Conservation (phyloP, 148 eudicot genomes). For the Camellia lanceoleosa region DNA sequence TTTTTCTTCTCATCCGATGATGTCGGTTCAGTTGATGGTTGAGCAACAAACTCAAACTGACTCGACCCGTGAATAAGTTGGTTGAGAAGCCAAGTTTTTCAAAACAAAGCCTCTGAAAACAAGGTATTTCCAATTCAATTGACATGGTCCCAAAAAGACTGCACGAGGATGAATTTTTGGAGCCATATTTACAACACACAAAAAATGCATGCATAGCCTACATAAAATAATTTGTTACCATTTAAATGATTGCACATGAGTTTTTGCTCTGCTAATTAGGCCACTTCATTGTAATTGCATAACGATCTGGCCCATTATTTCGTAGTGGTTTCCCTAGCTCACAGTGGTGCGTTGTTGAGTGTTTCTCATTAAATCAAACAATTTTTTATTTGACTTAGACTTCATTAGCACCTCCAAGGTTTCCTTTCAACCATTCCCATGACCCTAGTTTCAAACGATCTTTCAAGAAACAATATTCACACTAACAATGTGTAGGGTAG, state of each 20-base stretch:
- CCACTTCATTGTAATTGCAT: neutral
- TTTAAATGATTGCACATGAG: neutral
- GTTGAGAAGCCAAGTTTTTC: neutral
- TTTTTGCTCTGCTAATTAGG: too few relatives aligned
- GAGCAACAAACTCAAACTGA: too few relatives aligned
- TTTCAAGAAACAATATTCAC: neutral
- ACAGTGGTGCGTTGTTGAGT: neutral
- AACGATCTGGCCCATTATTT: neutral
- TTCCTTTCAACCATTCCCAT: neutral
- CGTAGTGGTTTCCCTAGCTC: neutral
- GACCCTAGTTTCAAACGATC: neutral
- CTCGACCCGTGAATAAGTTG: neutral
- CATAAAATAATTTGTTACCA: too few relatives aligned
- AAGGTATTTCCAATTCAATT: neutral
- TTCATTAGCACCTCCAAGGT: neutral
- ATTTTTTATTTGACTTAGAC: neutral
- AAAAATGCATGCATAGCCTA: too few relatives aligned
- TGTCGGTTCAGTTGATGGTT: too few relatives aligned
- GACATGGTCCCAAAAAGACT: neutral
- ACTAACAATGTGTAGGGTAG: neutral
- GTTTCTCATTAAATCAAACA: neutral
- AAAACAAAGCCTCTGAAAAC: too few relatives aligned
- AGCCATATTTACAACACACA: neutral
- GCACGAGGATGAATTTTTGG: neutral
- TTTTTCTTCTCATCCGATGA: too few relatives aligned